Conservation (phyloP, 805 yeast species). For the Hanseniaspora thailandica region DNA sequence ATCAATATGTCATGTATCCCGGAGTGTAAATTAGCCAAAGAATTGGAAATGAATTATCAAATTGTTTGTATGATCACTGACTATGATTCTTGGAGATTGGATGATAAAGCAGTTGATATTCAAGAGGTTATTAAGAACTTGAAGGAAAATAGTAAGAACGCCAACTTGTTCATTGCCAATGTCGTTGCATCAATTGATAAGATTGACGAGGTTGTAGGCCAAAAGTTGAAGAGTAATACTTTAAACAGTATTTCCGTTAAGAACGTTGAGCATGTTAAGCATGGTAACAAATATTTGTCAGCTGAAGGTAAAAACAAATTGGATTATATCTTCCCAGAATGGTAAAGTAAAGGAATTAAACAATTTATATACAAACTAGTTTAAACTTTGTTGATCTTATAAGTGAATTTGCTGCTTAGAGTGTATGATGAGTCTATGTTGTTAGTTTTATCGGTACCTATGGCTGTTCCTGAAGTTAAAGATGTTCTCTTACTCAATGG, state of each 20-base stretch:
- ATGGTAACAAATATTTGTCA: constrained; percentile 50
- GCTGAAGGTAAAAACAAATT: constrained; percentile 63
- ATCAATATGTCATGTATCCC: constrained; percentile 96
- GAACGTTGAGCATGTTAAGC: constrained; percentile 3
- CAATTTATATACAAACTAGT: neutral
- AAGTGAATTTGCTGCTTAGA: constrained; percentile 28
- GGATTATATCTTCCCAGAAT: constrained; percentile 82
- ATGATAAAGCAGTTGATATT: constrained; percentile 94
- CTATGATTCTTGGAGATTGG: constrained; percentile 96
- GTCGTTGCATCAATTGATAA: constrained; percentile 57
- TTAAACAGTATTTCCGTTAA: constrained; percentile 71
- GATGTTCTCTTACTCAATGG: neutral
- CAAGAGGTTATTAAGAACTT: constrained; percentile 89
- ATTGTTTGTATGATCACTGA: constrained; percentile 99
- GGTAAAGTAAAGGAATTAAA: constrained; percentile 35
- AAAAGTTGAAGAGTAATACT: constrained; percentile 62
- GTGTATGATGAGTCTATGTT: constrained; percentile 22
- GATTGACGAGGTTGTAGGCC: constrained; percentile 40
- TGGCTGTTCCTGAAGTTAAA: neutral
- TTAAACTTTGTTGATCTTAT: constrained; percentile 23
- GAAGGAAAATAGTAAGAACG: constrained; percentile 76
- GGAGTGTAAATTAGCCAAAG: constrained; percentile 94
- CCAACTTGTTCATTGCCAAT: constrained; percentile 60
- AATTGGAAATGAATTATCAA: constrained; percentile 92
- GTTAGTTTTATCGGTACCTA: neutral